Percentiles rank a stretch among this genome's conserved stretches.
Conservation (phyloP, 768 basidiomycete species). For the Serendipita sp. region DNA sequence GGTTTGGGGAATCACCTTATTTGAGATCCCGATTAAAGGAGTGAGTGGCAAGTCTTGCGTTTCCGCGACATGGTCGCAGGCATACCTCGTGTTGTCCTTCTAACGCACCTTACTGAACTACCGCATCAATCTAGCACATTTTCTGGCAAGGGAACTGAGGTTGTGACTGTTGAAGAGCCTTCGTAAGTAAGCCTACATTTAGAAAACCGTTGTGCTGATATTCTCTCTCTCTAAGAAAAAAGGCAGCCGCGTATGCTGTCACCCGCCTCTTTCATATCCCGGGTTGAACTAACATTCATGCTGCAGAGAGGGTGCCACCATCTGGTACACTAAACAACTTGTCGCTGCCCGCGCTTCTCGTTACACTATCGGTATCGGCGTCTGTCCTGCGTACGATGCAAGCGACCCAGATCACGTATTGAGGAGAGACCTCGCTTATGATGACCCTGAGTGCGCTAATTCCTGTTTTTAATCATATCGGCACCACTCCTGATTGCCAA, state of each 20-base stretch:
- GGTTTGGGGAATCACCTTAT: constrained; percentile 8
- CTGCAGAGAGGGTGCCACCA: background rate
- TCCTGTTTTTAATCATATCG: background rate
- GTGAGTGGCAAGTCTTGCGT: too few relatives aligned
- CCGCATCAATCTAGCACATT: too few relatives aligned
- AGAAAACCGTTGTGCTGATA: background rate
- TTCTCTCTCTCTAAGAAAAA: background rate
- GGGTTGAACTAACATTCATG: background rate
- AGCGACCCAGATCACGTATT: background rate
- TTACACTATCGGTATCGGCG: background rate
- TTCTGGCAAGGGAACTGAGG: background rate
- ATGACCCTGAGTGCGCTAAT: background rate
- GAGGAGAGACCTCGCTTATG: background rate
- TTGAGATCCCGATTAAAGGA: background rate
- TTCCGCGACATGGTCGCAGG: too few relatives aligned
- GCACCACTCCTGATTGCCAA: background rate
- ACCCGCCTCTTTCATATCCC: too few relatives aligned
- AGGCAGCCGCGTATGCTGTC: background rate
- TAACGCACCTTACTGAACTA: too few relatives aligned
- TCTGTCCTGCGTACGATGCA: background rate
- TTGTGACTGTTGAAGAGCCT: background rate
- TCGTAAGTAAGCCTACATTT: background rate
- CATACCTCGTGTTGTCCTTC: background rate
- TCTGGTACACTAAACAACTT: constrained; percentile 4
- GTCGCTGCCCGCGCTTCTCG: background rate